Evolutionary conservation across 1,284 basidiomycete genomes (phyloP), one percentile per base, ranked within the genome.

Genomic region (Vanrija sp.): DNA sequence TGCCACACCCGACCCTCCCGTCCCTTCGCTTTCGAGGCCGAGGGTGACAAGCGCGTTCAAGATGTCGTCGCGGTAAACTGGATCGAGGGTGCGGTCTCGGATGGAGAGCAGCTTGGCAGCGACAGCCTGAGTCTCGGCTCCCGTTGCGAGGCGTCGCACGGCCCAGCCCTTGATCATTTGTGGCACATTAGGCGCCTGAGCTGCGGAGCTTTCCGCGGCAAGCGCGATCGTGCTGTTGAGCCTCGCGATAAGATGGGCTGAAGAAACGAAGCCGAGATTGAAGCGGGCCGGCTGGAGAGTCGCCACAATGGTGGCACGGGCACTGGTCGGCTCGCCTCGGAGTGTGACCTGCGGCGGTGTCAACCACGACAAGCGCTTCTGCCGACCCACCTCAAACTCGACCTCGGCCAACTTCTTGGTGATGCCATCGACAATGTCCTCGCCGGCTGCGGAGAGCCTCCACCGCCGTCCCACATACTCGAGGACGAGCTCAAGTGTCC

Each of bases 321-420:
- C 37, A 49, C 53, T 0, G 54, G 41, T 15, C 6, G 58, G 47
- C 31, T 62, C 45, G 9, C 63, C 63, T 45, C 58, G 63, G 4
- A 63, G 45, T 39, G 61, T 61, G 6, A 65, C 25, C 66, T 66
- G 51, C 3, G 27, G 14, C 8, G 7, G 38, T 19, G 18, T 31
- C 31, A 31, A 31, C 12, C 31, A 25, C 24, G 24, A n/a, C n/a
- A n/a, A 25, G 31, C 31, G 31, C 7, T 25, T 4, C 12, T 22
- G 6, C 7, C 20, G n/a, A 56, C 65, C 56, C 51, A 73, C 69
- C 52, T 73, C 68, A 31, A 65, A 62, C 37, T 65, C 68, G 8
- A 68, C 53, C 83, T 73, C 68, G 1, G 62, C 60, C 5, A 71
- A 49, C 36, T 67, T 65, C 23, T 48, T 58, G 4, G 60, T 57